A percentile compares a stretch with the other conserved stretches of the same genome.
Conservation (phyloP, 1,284 basidiomycete species). For the Marasmius tenuissimus region DNA sequence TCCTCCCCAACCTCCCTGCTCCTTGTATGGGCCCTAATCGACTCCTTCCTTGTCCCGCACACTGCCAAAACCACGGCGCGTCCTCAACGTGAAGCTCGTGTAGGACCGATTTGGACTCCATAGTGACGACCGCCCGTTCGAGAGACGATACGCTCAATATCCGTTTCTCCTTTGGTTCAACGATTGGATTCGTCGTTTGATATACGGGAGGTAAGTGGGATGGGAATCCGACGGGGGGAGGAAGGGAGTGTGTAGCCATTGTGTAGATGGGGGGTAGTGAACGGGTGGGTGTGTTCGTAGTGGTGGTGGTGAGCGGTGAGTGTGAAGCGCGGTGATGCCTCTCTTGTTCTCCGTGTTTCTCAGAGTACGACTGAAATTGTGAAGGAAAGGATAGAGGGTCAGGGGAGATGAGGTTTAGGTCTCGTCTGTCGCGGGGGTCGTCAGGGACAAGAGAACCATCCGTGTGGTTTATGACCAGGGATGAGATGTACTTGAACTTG, state of each 20-base stretch:
- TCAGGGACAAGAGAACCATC: slow-evolving; percentile 58
- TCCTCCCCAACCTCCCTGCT: slow-evolving; percentile 28
- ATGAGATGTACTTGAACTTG: slow-evolving; percentile 48
- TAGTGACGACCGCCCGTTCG: slow-evolving; percentile 61
- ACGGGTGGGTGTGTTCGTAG: slow-evolving; percentile 35
- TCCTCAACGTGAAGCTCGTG: slow-evolving; percentile 38
- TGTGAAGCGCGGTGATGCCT: neutral
- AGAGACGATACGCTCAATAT: slow-evolving; percentile 59
- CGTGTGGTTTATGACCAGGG: slow-evolving; percentile 70
- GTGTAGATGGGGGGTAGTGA: slow-evolving; percentile 48
- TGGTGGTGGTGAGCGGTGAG: neutral
- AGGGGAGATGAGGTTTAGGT: slow-evolving; percentile 59
- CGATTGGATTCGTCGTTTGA: slow-evolving; percentile 75
- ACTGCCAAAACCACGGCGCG: slow-evolving; percentile 37
- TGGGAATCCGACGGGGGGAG: slow-evolving; percentile 32
- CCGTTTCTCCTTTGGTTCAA: slow-evolving; percentile 44
- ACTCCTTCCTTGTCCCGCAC: slow-evolving; percentile 31
- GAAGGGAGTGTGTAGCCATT: slow-evolving; percentile 63
- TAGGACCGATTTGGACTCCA: slow-evolving; percentile 49
- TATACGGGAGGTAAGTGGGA: slow-evolving; percentile 40
- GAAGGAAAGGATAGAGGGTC: neutral
- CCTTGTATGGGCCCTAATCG: slow-evolving; percentile 54
- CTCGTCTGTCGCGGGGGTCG: slow-evolving; percentile 47
- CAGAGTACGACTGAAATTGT: neutral
- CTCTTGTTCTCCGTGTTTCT: neutral